Conservation (phyloP, 345 rosid species). For the Pugionium cornutum region DNA sequence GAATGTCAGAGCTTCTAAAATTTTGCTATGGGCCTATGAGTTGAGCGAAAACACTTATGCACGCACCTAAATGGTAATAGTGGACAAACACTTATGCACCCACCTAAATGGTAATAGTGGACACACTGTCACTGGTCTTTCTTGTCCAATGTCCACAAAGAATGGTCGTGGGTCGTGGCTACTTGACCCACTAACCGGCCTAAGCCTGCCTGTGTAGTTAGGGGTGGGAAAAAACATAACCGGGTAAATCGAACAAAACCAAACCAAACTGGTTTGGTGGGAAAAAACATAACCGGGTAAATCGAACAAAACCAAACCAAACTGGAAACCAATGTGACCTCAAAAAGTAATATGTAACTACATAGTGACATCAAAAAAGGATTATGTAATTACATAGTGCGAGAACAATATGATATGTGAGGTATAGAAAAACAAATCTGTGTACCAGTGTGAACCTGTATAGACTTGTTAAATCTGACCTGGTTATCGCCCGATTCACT, state of each 20-base stretch:
- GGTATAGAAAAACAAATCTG: too few relatives aligned
- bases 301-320: background rate
- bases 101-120: background rate
- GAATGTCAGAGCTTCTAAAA: too few relatives aligned
- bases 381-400: too few relatives aligned
- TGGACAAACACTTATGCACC: background rate
- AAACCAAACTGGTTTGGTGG: background rate
- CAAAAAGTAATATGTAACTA: too few relatives aligned
- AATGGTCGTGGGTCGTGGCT: conserved; percentile 3
- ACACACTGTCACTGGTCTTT: background rate
- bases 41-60: too few relatives aligned
- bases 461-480: too few relatives aligned
- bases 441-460: too few relatives aligned
- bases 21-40: too few relatives aligned
- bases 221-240: background rate
- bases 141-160: background rate
- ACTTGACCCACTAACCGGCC: conserved; percentile 8
- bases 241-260: background rate
- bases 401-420: too few relatives aligned
- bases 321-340: too few relatives aligned
- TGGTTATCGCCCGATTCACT: conserved; percentile 1
- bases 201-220: background rate
- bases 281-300: background rate
- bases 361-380: too few relatives aligned
- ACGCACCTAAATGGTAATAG: too few relatives aligned